Conservation (phyloP, 2,329 filamentous ascomycete species). For the Aspergillus neoniger region DNA sequence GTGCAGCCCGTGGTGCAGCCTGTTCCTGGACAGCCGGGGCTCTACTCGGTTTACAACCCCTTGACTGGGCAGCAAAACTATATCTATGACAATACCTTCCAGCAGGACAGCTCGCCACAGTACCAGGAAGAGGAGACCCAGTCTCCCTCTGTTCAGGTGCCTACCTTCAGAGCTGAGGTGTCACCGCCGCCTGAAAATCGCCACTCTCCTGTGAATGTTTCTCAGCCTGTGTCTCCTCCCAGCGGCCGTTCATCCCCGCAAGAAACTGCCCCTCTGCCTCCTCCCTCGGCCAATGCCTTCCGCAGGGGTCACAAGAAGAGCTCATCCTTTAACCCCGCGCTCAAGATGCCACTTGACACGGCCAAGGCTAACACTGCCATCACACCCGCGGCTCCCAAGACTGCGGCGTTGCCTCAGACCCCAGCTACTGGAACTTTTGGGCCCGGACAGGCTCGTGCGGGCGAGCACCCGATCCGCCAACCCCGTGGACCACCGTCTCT, state of each 20-base stretch:
- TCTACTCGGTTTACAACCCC: constrained; percentile 83
- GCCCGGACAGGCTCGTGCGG: constrained; percentile 87
- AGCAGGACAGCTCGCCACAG: constrained; percentile 45
- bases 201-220: constrained; percentile 59
- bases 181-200: constrained; percentile 72
- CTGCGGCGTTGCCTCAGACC: constrained; percentile 75
- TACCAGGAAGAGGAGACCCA: constrained; percentile 42
- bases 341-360: constrained; percentile 49
- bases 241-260: constrained; percentile 69
- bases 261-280: constrained; percentile 72
- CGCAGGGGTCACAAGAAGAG: constrained; percentile 92
- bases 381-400: constrained; percentile 68
- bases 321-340: constrained; percentile 66
- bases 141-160: constrained; percentile 56
- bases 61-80: constrained; percentile 81
- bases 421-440: constrained; percentile 84
- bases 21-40: constrained; percentile 68
- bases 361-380: constrained; percentile 53
- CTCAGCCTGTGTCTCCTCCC: constrained; percentile 64
- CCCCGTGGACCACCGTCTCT: constrained; percentile 88
- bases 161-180: constrained; percentile 74
- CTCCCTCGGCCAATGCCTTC: constrained; percentile 87
- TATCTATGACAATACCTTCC: constrained; percentile 68
- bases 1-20: constrained; percentile 65
- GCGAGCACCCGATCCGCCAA: constrained; percentile 91